A percentile compares a stretch with the other conserved stretches of the same genome.
These are phyloP conservation scores for Chimonanthus praecox DNA, from an alignment of 164 flowering plant genomes.

Conservation along the genomic window DNA sequence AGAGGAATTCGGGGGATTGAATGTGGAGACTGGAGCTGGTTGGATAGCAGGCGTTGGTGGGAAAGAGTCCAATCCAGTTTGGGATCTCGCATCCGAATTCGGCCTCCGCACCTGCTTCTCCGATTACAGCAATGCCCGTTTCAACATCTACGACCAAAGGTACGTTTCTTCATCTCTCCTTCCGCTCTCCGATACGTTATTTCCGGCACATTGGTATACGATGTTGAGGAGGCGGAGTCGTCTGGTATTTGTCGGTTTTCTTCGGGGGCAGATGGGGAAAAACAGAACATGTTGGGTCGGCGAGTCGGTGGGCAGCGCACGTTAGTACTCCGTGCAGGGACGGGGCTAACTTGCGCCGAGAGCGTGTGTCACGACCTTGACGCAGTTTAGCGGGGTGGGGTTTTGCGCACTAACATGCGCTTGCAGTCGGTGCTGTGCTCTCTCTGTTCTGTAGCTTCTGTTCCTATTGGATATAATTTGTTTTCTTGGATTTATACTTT, in stretches of 20 bases:
- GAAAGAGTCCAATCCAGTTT: conserved; percentile 67
- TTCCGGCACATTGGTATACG: neutral
- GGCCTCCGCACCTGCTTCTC: conserved; percentile 78
- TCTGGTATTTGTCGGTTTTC: neutral
- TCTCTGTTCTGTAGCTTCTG: neutral
- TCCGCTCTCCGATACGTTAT: neutral
- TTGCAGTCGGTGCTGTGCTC: neutral
- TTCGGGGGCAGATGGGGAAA: neutral
- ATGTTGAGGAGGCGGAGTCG: neutral
- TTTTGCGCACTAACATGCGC: neutral
- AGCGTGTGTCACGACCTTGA: neutral
- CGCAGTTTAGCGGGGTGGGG: neutral
- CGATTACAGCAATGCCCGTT: conserved; percentile 86
- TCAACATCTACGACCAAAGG: conserved; percentile 82
- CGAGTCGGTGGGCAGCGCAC: conserved; percentile 4
- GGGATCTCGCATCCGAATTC: conserved; percentile 61
- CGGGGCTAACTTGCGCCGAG: neutral
- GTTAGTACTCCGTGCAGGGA: conserved; percentile 6
- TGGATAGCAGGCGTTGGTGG: conserved; percentile 96
- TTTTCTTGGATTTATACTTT: neutral
- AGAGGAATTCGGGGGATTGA: conserved; percentile 58
- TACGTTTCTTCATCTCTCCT: conserved; percentile 9
- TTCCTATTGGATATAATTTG: neutral
- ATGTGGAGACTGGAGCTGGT: conserved; percentile 91
- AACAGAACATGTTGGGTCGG: too few relatives aligned